A percentile compares a stretch with the other conserved stretches of the same genome.
phyloP scores from a whole-genome alignment of 345 rosid genomes.

The Lumnitzera racemosa region DNA sequence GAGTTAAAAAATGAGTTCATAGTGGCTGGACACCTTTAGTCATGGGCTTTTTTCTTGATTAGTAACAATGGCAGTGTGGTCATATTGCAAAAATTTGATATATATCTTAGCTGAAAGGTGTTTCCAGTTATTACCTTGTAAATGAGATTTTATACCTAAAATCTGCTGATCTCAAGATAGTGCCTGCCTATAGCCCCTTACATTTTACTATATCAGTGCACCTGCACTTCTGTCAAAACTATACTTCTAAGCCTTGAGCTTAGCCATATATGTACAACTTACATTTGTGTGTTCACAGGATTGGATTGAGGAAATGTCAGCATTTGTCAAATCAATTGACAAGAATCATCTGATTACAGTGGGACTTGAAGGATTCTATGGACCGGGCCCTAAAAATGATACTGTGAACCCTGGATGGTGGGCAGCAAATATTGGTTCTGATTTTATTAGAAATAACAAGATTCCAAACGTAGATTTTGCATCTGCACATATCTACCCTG shows the following conservation, averaged over 20 bases:
- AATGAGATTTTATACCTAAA: too few relatives aligned
- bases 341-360: constrained; percentile 79
- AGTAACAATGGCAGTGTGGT: too few relatives aligned
- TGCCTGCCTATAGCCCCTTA: too few relatives aligned
- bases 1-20: too few relatives aligned
- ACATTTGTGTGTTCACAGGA: constrained; percentile 27
- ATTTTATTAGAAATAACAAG: constrained; percentile 73
- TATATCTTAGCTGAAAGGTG: too few relatives aligned
- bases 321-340: constrained; percentile 77
- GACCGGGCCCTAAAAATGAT: constrained; percentile 70
- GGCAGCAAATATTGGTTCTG: constrained; percentile 84
- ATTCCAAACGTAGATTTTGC: constrained; percentile 59
- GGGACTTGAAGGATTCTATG: constrained; percentile 95
- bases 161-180: too few relatives aligned
- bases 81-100: too few relatives aligned
- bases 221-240: too few relatives aligned
- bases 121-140: too few relatives aligned
- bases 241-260: neutral
- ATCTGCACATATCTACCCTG: constrained; percentile 93
- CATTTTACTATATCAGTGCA: too few relatives aligned
- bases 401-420: constrained; percentile 73
- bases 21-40: too few relatives aligned
- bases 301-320: constrained; percentile 88
- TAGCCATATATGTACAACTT: neutral
- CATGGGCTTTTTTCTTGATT: too few relatives aligned